Conservation (phyloP, 257 asterid genomes). For the Leptodermis oblonga region DNA sequence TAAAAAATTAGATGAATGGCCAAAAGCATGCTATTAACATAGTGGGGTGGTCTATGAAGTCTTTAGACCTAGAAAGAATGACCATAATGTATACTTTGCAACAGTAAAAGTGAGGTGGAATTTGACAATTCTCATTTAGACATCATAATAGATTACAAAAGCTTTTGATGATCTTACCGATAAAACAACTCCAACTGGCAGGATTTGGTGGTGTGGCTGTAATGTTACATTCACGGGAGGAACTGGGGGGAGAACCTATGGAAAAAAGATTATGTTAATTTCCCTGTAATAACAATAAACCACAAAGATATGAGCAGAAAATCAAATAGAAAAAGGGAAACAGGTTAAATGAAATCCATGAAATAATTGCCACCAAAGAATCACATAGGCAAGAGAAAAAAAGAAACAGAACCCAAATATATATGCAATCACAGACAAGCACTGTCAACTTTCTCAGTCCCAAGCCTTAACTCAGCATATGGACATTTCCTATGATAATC, state of each 20-base stretch:
- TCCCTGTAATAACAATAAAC: not conserved
- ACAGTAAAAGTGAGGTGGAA: not conserved
- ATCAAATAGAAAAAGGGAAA: not conserved
- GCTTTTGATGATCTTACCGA: constrained; percentile 47
- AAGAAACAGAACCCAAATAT: not conserved
- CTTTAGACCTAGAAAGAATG: too few species aligned
- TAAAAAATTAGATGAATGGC: too few species aligned
- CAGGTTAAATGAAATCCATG: not conserved
- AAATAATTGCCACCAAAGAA: not conserved
- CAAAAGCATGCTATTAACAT: too few species aligned
- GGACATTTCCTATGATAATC: not conserved
- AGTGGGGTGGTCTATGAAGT: too few species aligned
- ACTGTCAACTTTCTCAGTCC: not conserved
- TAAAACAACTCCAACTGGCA: constrained; percentile 64
- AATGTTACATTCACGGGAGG: constrained; percentile 68
- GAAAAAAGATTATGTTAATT: not conserved
- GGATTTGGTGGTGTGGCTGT: constrained; percentile 69
- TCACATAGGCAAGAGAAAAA: not conserved
- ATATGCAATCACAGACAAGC: not conserved
- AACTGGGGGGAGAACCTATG: constrained; percentile 86
- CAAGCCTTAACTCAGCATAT: too few species aligned
- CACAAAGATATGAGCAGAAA: not conserved
- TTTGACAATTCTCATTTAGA: not conserved
- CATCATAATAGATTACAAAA: not conserved
- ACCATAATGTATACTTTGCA: not conserved